phyloP scores from a whole-genome alignment of 73 alveolate species.

The Blepharisma japonicum region DNA sequence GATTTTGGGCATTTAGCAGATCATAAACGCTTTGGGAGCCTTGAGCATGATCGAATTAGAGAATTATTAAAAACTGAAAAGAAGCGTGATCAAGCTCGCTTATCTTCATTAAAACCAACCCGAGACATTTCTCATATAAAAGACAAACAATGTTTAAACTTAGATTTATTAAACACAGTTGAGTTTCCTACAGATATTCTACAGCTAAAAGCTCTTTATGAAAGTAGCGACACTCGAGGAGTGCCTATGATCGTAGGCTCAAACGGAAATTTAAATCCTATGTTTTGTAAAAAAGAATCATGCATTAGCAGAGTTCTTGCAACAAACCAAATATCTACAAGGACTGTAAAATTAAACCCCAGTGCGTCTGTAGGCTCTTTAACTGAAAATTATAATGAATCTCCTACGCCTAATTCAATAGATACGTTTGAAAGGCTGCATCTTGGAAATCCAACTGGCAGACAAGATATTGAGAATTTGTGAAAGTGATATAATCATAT shows the following conservation, averaged over 20 bases:
- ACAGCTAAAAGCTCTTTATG: neutral
- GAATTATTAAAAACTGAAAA: too few species aligned
- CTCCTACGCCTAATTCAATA: neutral
- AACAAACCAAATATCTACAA: neutral
- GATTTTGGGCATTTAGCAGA: too few species aligned
- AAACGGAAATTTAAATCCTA: neutral
- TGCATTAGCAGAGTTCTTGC: neutral
- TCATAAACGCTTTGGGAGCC: too few species aligned
- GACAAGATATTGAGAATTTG: conserved; percentile 14
- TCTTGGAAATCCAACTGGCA: conserved; percentile 17
- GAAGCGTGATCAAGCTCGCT: too few species aligned
- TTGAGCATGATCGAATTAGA: too few species aligned
- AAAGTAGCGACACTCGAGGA: neutral
- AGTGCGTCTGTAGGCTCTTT: neutral
- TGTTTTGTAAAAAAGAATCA: conserved; percentile 15
- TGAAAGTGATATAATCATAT: neutral
- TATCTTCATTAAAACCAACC: neutral
- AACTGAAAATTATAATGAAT: conserved; percentile 2
- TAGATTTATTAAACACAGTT: neutral
- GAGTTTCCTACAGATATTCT: neutral
- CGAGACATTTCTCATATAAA: conserved; percentile 22
- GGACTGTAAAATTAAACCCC: neutral
- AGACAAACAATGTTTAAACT: neutral
- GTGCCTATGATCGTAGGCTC: neutral
- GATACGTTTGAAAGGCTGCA: neutral